Percentiles rank a stretch among this genome's conserved stretches.
Evolutionary conservation across 768 basidiomycete species (phyloP).

Genomic region (Dacryopinax primogenitus): DNA sequence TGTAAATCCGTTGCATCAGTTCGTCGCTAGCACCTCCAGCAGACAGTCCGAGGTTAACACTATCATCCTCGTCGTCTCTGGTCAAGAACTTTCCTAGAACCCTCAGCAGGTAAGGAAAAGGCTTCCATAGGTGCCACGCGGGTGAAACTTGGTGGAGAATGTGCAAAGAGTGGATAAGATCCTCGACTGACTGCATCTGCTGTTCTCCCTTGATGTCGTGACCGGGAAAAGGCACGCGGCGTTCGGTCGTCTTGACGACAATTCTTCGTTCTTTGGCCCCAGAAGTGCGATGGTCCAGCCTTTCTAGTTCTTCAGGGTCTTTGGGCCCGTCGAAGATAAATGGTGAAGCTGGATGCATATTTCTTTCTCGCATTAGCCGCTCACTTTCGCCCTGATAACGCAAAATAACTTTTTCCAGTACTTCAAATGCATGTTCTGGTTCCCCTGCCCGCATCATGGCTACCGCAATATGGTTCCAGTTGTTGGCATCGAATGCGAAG

Average conservation of each 20-base stretch:
- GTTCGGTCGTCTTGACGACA: slow-evolving; percentile 21
- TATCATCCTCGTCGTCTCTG: neutral
- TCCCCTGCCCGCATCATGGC: slow-evolving; percentile 70
- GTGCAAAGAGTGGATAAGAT: slow-evolving; percentile 47
- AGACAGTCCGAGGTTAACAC: neutral
- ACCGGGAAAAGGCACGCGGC: slow-evolving; percentile 24
- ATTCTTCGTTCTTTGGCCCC: slow-evolving; percentile 19
- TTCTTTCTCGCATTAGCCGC: slow-evolving; percentile 22
- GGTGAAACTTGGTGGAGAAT: slow-evolving; percentile 52
- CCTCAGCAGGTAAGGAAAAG: slow-evolving; percentile 41
- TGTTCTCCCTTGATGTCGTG: slow-evolving; percentile 15
- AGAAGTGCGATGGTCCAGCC: slow-evolving; percentile 20
- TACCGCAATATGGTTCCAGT: slow-evolving; percentile 78
- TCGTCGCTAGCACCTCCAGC: neutral
- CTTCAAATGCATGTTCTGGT: slow-evolving; percentile 67
- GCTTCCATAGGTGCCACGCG: slow-evolving; percentile 51
- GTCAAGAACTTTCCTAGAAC: slow-evolving; percentile 36
- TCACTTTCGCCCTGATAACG: slow-evolving; percentile 36
- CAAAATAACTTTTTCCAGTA: slow-evolving; percentile 65
- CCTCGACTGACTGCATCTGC: slow-evolving; percentile 18
- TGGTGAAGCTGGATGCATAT: slow-evolving; percentile 30
- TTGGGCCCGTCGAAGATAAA: slow-evolving; percentile 25
- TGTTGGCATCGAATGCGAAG: slow-evolving; percentile 71
- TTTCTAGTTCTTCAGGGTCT: neutral
- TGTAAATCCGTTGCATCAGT: neutral